A percentile compares a stretch with the other conserved stretches of the same genome.
Evolutionary conservation across 371 early-diverging fungal genomes (phyloP).

Genomic region (Conidiobolus incongruus): DNA sequence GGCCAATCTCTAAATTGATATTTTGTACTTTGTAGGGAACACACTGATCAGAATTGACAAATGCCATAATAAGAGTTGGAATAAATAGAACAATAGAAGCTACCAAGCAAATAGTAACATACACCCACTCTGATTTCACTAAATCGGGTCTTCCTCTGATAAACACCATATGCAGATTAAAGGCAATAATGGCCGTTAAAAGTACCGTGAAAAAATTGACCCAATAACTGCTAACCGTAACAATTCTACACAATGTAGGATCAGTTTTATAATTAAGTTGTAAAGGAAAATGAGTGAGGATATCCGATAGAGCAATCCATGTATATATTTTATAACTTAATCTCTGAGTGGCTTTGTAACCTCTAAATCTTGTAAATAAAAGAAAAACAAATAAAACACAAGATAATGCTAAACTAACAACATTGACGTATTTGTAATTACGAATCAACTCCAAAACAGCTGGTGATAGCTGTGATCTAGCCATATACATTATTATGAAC

Average conservation of each 20-base stretch:
- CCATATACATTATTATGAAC: too few relatives aligned
- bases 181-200: background rate
- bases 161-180: slow-evolving; percentile 1
- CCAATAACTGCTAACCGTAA: background rate
- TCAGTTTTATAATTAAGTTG: background rate
- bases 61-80: background rate
- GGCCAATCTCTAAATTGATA: background rate
- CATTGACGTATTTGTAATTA: too few relatives aligned
- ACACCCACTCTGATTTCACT: background rate
- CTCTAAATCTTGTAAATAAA: too few relatives aligned
- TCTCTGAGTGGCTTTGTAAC: too few relatives aligned
- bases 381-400: too few relatives aligned
- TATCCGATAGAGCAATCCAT: slow-evolving; percentile 1
- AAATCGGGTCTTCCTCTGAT: background rate
- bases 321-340: too few relatives aligned
- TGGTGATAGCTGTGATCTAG: too few relatives aligned
- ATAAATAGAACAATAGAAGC: background rate
- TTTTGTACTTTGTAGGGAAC: background rate
- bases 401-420: too few relatives aligned
- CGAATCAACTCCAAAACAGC: too few relatives aligned
- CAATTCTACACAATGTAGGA: background rate
- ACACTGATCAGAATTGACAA: background rate
- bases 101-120: background rate
- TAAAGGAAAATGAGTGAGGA: background rate
- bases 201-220: background rate